Conservation (phyloP, 352 stramenopile genomes). For the Salisapilia sapeloensis region DNA sequence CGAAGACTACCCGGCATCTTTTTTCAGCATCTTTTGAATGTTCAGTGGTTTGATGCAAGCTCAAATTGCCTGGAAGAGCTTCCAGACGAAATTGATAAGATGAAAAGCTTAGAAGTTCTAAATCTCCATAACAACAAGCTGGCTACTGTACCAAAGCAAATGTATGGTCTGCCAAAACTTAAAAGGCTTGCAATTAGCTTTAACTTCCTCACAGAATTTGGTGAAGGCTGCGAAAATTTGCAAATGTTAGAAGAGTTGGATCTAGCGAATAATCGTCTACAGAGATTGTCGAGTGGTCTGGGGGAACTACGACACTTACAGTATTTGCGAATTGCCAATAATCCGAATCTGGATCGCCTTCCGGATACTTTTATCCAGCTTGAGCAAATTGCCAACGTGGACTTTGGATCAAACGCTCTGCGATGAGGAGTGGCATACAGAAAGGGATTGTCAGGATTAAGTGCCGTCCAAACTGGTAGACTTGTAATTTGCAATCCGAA, state of each 20-base stretch:
- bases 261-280: constrained; percentile 16
- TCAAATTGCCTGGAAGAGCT: constrained; percentile 26
- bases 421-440: too few relatives aligned
- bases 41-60: constrained; percentile 36
- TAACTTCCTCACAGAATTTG: constrained; percentile 26
- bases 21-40: constrained; percentile 36
- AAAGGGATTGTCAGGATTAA: too few relatives aligned
- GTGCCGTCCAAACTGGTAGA: too few relatives aligned
- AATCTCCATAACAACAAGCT: constrained; percentile 37
- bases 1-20: constrained; percentile 16
- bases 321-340: too few relatives aligned
- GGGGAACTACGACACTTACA: too few relatives aligned
- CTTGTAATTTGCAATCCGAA: too few relatives aligned
- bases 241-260: constrained; percentile 29
- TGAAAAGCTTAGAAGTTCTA: constrained; percentile 21
- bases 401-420: too few relatives aligned
- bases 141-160: constrained; percentile 9
- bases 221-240: constrained; percentile 20
- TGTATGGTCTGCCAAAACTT: constrained; percentile 13
- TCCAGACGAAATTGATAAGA: constrained; percentile 31
- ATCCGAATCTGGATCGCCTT: too few relatives aligned
- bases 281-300: neutral
- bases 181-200: constrained; percentile 25
- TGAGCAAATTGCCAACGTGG: too few relatives aligned
- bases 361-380: too few relatives aligned